Percentiles rank a stretch among this genome's conserved stretches.
These are phyloP conservation scores for Malus orientalis DNA, from an alignment of 306 rosid species.

Conservation along the genomic window DNA sequence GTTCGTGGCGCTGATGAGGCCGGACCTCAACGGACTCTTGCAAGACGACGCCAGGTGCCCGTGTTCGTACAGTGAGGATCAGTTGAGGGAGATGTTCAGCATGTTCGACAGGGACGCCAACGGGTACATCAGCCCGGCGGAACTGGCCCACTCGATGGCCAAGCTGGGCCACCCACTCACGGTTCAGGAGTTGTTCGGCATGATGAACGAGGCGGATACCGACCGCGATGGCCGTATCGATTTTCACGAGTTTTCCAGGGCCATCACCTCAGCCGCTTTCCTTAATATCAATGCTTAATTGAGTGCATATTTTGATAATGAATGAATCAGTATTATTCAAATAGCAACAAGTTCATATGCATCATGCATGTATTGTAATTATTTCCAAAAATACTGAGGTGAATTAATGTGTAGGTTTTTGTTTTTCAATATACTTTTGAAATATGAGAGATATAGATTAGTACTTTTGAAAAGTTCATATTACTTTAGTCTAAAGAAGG, in stretches of 20 bases:
- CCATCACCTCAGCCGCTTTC: constrained; percentile 60
- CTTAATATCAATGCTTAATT: constrained; percentile 25
- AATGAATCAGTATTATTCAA: background rate
- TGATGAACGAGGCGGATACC: constrained; percentile 61
- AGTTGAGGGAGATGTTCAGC: constrained; percentile 35
- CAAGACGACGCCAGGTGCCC: constrained; percentile 2
- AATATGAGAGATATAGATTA: too few species aligned
- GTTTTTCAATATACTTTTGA: too few species aligned
- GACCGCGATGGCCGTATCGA: constrained; percentile 58
- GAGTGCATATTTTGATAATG: constrained; percentile 11
- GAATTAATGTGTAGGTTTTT: too few species aligned
- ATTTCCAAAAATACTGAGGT: too few species aligned
- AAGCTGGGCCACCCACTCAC: constrained; percentile 56
- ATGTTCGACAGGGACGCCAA: constrained; percentile 58
- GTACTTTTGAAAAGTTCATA: too few species aligned
- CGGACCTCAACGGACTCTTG: constrained; percentile 32
- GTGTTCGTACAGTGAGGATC: constrained; percentile 53
- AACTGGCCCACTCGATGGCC: constrained; percentile 68
- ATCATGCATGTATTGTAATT: too few species aligned
- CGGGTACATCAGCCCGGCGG: constrained; percentile 60
- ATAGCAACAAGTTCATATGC: too few species aligned
- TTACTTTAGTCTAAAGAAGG: too few species aligned
- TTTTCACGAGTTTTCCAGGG: constrained; percentile 43
- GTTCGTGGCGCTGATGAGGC: constrained; percentile 51
- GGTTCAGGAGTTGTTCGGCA: constrained; percentile 51